These are phyloP conservation scores for Westerdykella sp. DNA, from an alignment of 2,329 filamentous ascomycete species.

Conservation along the genomic window DNA sequence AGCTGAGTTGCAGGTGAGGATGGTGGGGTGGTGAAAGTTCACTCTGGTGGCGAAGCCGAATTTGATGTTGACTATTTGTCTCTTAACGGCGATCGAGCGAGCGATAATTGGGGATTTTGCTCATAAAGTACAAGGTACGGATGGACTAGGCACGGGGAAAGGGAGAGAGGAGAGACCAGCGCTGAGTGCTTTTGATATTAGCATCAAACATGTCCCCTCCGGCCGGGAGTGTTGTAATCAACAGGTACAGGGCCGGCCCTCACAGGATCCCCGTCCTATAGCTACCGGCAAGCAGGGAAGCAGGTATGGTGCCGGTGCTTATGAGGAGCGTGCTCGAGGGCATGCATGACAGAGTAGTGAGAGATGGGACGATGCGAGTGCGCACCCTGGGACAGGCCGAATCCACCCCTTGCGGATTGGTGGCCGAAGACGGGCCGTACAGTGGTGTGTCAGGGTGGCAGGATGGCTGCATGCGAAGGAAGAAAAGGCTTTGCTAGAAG, in stretches of 20 bases:
- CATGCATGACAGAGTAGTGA: not conserved
- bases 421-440: not conserved
- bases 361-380: not conserved
- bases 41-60: no score
- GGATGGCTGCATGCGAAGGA: slow-evolving; percentile 1
- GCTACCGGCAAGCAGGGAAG: not conserved
- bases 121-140: slow-evolving; percentile 19
- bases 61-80: no score
- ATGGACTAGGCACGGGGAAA: slow-evolving; percentile 2
- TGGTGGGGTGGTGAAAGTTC: no score
- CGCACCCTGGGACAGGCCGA: not conserved
- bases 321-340: not conserved
- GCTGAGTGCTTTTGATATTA: slow-evolving; percentile 8
- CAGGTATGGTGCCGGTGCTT: slow-evolving; percentile 3
- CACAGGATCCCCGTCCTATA: slow-evolving; percentile 3
- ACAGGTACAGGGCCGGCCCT: slow-evolving; percentile 1
- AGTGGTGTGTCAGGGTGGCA: not conserved
- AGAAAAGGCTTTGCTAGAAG: slow-evolving; percentile 1
- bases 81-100: not conserved
- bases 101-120: slow-evolving; percentile 1
- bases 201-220: not conserved
- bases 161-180: slow-evolving; percentile 5
- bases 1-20: not conserved
- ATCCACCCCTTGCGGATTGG: not conserved
- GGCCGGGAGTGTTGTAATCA: slow-evolving; percentile 1